Evolutionary conservation across 192 early-diverging fungal species (phyloP), one percentile per base, ranked within the genome.

Genomic region (Phycomyces blakesleeanus): DNA sequence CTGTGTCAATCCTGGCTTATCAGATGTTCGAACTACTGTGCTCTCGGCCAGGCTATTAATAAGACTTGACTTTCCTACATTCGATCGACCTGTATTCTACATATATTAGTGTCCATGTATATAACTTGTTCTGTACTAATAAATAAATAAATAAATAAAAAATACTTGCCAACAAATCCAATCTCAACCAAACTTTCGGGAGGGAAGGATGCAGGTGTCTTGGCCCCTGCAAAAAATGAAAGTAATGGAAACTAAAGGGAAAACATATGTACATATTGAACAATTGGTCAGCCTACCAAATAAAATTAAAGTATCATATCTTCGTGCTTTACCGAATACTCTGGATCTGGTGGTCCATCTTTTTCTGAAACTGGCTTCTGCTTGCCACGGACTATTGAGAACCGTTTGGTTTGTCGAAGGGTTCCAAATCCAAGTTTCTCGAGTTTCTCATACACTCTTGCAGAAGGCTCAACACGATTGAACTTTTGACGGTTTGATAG

Each of bases 1-100:
- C 63, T 85, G 87, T n/a, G 90, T 92, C 20, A 90, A 62, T 24
- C 90, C 90, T 6, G 90, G 90, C 61, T 84, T 86, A 62, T 84
- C 81, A 4, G 87, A 89, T 8, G 83, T 82, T 18, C 88, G 82
- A 1, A 82, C 90, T 1, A 79, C 73, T 9, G 78, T 70, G 2
- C 86, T 82, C 21, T 81, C 82, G 18, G 83, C 83, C 9, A 91
- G 25, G 24, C 76, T 75, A 67, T 92, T 92, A 15, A 92, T 64
- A 56, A 92, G 81, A 42, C 84, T 86, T 16, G 90, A 92, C 61
- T 92, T 92, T 27, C 90, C 90, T 8, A 92, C 90, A 70, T 92
- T 92, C 0, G 88, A 90, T 29, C 90, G 73, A 11, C 89, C 89
- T 51, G 79, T 68, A 20, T 62, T 67, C 44, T 11, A n/a, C 11